Evolutionary conservation across 2,329 filamentous ascomycete species (phyloP).

Genomic region (Cladosporium velox): DNA sequence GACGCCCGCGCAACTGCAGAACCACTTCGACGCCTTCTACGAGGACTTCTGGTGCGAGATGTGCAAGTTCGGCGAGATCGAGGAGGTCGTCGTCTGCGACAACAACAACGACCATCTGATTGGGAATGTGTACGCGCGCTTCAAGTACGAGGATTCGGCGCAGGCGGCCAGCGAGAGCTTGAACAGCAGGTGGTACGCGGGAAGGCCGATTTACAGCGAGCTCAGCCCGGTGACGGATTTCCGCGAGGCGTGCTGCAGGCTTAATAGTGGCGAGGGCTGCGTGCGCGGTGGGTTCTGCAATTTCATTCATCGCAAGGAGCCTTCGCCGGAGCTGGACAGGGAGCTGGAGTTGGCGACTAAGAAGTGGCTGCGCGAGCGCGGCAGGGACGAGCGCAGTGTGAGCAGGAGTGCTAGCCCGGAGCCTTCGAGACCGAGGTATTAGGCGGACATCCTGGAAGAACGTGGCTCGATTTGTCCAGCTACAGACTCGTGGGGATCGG

Average conservation of each 20-base stretch:
- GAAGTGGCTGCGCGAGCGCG: constrained; percentile 90
- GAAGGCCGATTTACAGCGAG: constrained; percentile 96
- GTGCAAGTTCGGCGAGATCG: constrained; percentile 96
- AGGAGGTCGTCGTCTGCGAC: constrained; percentile 97
- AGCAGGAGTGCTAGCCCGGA: constrained; percentile 84
- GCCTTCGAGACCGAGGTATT: constrained; percentile 72
- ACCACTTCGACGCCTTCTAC: constrained; percentile 99
- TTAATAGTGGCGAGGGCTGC: constrained; percentile 94
- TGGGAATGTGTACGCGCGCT: constrained; percentile 97
- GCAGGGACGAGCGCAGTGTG: constrained; percentile 79
- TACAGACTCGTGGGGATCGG: no score
- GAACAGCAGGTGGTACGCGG: constrained; percentile 96
- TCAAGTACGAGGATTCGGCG: constrained; percentile 98
- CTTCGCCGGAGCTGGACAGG: constrained; percentile 80
- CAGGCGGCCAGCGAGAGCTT: constrained; percentile 91
- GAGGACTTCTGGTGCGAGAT: constrained; percentile 99
- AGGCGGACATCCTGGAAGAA: no score
- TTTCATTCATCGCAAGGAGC: constrained; percentile 98
- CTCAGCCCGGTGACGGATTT: constrained; percentile 96
- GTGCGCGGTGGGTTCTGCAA: constrained; percentile 97
- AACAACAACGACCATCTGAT: constrained; percentile 99
- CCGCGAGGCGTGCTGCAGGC: constrained; percentile 90
- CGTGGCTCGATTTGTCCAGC: no score
- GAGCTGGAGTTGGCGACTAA: constrained; percentile 87
- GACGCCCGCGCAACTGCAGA: constrained; percentile 93